phyloP scores from a whole-genome alignment of 75 land plant species.

The Ceratopteris richardii region DNA sequence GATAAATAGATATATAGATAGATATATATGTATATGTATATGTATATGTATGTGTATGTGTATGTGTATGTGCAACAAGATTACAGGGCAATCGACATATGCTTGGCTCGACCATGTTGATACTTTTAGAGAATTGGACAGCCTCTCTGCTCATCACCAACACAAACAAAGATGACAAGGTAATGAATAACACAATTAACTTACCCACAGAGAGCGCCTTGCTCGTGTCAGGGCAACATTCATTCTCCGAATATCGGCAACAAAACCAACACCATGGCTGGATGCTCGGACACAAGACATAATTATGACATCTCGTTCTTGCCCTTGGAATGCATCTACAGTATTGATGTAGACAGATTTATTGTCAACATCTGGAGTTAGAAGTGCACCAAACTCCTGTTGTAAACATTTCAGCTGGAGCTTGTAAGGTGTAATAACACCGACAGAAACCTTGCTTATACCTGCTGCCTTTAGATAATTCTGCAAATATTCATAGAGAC shows the following conservation, averaged over 20 bases:
- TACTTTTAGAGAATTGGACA: too few species aligned
- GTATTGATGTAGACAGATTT: constrained; percentile 88
- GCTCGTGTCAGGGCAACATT: constrained; percentile 99
- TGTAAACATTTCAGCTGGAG: constrained; percentile 85
- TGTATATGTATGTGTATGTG: too few species aligned
- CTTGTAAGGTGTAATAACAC: constrained; percentile 97
- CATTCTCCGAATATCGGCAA: constrained; percentile 95
- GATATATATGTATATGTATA: too few species aligned
- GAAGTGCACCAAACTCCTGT: constrained; percentile 63
- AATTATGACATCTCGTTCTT: constrained; percentile 95
- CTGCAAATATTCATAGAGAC: constrained; percentile 82
- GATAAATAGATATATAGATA: too few species aligned
- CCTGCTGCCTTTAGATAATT: constrained; percentile 56
- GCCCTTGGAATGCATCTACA: constrained; percentile 99
- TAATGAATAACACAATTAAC: background rate
- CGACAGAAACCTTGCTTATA: constrained; percentile 61
- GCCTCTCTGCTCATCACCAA: too few species aligned
- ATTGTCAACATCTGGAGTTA: constrained; percentile 67
- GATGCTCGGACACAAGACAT: constrained; percentile 99
- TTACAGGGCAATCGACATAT: too few species aligned
- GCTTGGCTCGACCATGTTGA: too few species aligned
- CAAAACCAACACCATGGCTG: constrained; percentile 94
- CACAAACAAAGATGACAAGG: background rate
- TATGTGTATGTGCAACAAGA: too few species aligned
- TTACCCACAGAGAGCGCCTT: constrained; percentile 91